Conservation (phyloP, 176 grass and related monocot genomes). For the Saccharum spontaneum region DNA sequence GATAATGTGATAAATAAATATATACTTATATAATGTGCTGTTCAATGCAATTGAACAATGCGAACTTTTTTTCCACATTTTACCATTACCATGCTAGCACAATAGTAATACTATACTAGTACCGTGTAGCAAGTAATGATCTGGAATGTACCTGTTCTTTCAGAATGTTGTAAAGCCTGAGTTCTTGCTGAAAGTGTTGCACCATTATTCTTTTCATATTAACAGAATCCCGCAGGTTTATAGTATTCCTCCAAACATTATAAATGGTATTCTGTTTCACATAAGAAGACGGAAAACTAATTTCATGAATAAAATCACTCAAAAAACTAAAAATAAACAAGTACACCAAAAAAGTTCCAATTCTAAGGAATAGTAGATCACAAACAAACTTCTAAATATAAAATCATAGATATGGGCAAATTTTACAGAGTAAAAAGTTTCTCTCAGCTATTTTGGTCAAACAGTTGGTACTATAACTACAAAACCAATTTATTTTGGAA, state of each 20-base stretch:
- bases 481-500: neutral
- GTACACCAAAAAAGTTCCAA: constrained; percentile 3
- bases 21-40: neutral
- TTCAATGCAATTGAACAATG: neutral
- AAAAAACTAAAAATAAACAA: constrained; percentile 10
- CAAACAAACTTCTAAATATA: neutral
- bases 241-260: constrained; percentile 62
- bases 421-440: constrained; percentile 20
- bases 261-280: constrained; percentile 65
- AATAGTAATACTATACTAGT: neutral
- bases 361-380: neutral
- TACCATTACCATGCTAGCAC: neutral
- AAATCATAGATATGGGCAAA: neutral
- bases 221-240: constrained; percentile 61
- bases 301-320: constrained; percentile 23
- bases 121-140: neutral
- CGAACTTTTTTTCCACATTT: constrained; percentile 14
- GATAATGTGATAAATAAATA: neutral
- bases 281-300: constrained; percentile 22
- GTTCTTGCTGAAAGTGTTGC: constrained; percentile 53
- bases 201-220: constrained; percentile 63
- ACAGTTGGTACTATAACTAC: neutral
- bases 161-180: constrained; percentile 58
- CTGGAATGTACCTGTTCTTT: constrained; percentile 69
- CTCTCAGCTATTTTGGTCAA: neutral